Evolutionary conservation across 148 eudicot genomes (phyloP).

Genomic region (Mesembryanthemum crystallinum): DNA sequence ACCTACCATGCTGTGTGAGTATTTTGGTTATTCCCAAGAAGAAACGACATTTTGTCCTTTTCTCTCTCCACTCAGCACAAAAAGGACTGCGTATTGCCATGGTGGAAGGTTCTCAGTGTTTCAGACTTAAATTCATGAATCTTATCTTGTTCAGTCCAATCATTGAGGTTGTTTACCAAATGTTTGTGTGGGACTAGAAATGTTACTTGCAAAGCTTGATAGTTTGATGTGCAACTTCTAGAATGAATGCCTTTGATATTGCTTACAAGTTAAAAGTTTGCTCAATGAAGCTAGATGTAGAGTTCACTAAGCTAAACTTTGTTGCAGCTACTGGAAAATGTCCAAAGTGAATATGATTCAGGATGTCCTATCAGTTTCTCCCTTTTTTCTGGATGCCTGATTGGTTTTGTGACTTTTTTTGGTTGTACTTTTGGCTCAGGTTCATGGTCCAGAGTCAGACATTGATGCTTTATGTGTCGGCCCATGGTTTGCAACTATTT

Average conservation of each 20-base stretch:
- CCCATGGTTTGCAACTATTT: slow-evolving; percentile 51
- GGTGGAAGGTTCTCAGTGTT: neutral
- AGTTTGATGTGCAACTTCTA: no score
- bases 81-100: neutral
- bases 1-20: neutral
- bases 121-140: neutral
- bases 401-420: neutral
- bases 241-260: no score
- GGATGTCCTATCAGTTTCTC: neutral
- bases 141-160: neutral
- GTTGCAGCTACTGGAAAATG: neutral
- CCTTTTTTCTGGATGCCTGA: neutral
- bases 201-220: neutral
- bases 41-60: no score
- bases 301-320: neutral
- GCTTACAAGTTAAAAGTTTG: neutral
- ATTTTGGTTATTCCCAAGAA: neutral
- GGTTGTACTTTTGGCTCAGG: slow-evolving; percentile 32
- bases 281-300: neutral
- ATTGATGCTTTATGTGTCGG: slow-evolving; percentile 63
- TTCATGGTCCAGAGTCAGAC: slow-evolving; percentile 51
- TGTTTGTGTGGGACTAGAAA: neutral
- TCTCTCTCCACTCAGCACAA: no score
- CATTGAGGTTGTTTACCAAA: neutral
- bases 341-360: neutral